Conservation (phyloP, 2,329 filamentous ascomycete species). For the Aspergillus fumigatiaffinis region DNA sequence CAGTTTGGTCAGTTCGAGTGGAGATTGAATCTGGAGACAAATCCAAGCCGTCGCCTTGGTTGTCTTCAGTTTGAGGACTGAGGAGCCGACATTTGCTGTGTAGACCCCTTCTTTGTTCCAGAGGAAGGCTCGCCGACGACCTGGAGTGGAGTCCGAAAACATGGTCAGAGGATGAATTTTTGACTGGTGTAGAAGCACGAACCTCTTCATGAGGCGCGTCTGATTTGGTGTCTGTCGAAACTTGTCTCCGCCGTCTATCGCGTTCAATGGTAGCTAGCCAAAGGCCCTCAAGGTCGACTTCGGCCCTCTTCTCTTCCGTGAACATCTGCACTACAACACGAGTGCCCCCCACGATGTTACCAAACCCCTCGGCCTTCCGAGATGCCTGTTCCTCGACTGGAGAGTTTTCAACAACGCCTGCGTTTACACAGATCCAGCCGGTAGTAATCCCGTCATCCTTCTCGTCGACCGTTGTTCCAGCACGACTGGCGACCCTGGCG, state of each 20-base stretch:
- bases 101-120: slow-evolving; percentile 26
- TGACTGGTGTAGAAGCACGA: slow-evolving; percentile 17
- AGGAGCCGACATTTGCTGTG: slow-evolving; percentile 17
- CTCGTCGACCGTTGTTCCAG: slow-evolving; percentile 53
- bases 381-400: slow-evolving; percentile 26
- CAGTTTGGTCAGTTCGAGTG: background rate
- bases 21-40: background rate
- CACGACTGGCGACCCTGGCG: slow-evolving; percentile 73
- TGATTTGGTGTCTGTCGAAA: slow-evolving; percentile 22
- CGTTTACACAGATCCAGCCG: slow-evolving; percentile 93
- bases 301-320: slow-evolving; percentile 64
- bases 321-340: slow-evolving; percentile 69
- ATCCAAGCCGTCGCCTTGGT: background rate
- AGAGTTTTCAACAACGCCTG: slow-evolving; percentile 63
- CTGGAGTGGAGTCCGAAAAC: slow-evolving; percentile 12
- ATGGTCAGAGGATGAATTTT: slow-evolving; percentile 20
- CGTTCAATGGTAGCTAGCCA: slow-evolving; percentile 52
- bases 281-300: slow-evolving; percentile 63
- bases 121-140: slow-evolving; percentile 13
- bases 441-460: slow-evolving; percentile 85
- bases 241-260: slow-evolving; percentile 35
- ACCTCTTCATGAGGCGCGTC: slow-evolving; percentile 21
- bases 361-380: slow-evolving; percentile 68
- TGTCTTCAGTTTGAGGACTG: background rate
- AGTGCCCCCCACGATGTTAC: slow-evolving; percentile 53